Evolutionary conservation across 495 filamentous ascomycete species (phyloP).

Genomic region (Penicillium simplicissimum): DNA sequence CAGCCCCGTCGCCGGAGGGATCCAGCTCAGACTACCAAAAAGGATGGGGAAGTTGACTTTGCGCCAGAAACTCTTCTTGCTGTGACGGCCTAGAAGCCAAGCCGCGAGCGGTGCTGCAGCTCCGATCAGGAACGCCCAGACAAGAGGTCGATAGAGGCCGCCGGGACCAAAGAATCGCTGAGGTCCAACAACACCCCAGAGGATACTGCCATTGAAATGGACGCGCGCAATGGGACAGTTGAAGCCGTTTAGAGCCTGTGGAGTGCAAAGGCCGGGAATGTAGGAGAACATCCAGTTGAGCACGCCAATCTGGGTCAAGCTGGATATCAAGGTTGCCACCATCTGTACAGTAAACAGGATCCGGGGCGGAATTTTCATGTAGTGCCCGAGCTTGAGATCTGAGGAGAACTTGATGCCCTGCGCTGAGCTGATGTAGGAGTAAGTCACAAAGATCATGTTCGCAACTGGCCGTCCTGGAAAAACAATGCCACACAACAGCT

Average conservation of each 20-base stretch:
- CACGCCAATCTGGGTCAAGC: constrained; percentile 77
- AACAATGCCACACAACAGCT: constrained; percentile 72
- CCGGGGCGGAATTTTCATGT: constrained; percentile 90
- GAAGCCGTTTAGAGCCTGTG: constrained; percentile 78
- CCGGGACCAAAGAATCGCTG: constrained; percentile 67
- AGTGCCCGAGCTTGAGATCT: constrained; percentile 74
- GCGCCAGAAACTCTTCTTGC: constrained; percentile 45
- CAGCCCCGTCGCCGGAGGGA: constrained; percentile 64
- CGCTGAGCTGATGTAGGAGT: constrained; percentile 60
- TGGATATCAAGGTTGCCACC: constrained; percentile 74
- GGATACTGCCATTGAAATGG: constrained; percentile 85
- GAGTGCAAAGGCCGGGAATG: constrained; percentile 75
- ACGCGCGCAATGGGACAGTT: constrained; percentile 85
- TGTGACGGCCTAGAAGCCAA: constrained; percentile 60
- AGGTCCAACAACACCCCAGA: constrained; percentile 87
- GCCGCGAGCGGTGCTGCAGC: constrained; percentile 66
- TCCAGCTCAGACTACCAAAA: constrained; percentile 59
- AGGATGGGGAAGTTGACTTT: constrained; percentile 49
- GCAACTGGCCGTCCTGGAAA: constrained; percentile 84
- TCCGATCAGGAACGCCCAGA: constrained; percentile 76
- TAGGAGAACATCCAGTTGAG: constrained; percentile 87
- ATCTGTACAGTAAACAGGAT: constrained; percentile 76
- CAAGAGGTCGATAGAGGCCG: constrained; percentile 59
- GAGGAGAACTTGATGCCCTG: constrained; percentile 53
- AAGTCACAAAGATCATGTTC: constrained; percentile 89